These are phyloP conservation scores for Zygnema circumcarinatum DNA, from an alignment of 139 green algal species.

Conservation along the genomic window DNA sequence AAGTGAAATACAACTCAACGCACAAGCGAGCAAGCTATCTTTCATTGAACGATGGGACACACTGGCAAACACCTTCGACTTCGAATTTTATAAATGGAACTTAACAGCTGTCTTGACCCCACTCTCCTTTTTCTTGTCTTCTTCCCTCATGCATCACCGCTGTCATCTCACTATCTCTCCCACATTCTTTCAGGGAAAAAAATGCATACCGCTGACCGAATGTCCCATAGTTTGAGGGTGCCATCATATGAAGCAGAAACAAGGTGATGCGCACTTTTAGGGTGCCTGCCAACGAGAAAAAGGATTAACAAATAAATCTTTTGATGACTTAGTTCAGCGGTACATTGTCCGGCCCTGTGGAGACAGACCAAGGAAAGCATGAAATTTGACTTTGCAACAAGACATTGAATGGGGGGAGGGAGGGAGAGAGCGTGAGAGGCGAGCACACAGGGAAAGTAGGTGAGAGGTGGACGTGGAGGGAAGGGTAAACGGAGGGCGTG, in stretches of 20 bases:
- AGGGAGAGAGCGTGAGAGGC: not conserved
- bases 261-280: constrained; percentile 42
- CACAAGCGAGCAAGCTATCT: not conserved
- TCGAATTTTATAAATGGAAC: too few relatives aligned
- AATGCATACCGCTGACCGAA: constrained; percentile 22
- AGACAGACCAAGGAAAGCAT: too few relatives aligned
- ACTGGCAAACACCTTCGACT: too few relatives aligned
- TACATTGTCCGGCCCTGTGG: not conserved
- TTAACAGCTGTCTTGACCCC: not conserved
- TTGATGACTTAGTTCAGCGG: too few relatives aligned
- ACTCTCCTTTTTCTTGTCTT: not conserved
- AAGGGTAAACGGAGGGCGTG: not conserved
- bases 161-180: not conserved
- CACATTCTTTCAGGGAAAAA: not conserved
- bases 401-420: not conserved
- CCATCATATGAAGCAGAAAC: constrained; percentile 53
- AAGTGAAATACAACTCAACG: too few relatives aligned
- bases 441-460: not conserved
- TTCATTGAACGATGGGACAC: too few relatives aligned
- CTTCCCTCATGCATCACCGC: not conserved
- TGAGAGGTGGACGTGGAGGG: not conserved
- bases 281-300: constrained; percentile 5
- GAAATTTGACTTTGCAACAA: not conserved
- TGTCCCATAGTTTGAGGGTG: constrained; percentile 59
- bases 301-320: too few relatives aligned